Conservation (phyloP, 176 grass and related monocot genomes). For the Phoenix roebelenii region DNA sequence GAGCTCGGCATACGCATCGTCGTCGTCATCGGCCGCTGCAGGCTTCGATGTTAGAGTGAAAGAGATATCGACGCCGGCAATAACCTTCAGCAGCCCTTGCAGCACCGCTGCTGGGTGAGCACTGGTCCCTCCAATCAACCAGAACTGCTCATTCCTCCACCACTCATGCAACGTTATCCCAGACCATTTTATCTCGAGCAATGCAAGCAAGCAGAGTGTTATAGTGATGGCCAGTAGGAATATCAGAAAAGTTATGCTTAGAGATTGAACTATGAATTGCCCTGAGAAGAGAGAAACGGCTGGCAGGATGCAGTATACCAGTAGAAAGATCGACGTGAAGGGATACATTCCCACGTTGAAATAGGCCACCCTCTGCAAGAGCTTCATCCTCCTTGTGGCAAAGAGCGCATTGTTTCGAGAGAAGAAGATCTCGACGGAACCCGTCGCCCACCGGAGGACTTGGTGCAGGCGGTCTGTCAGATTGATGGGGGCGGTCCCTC, state of each 20-base stretch:
- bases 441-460: conserved; percentile 93
- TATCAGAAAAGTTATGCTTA: conserved; percentile 57
- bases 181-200: conserved; percentile 94
- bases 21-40: conserved; percentile 20
- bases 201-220: conserved; percentile 68
- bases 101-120: conserved; percentile 81
- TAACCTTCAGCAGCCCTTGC: conserved; percentile 84
- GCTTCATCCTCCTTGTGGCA: conserved; percentile 74
- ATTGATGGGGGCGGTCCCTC: conserved; percentile 90
- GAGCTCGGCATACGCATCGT: conserved; percentile 59
- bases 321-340: conserved; percentile 78
- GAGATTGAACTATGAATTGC: conserved; percentile 76
- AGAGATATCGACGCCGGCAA: conserved; percentile 87
- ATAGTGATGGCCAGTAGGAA: conserved; percentile 66
- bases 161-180: conserved; percentile 92
- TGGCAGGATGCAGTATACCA: conserved; percentile 83
- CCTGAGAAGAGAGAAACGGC: conserved; percentile 84
- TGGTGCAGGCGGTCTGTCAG: conserved; percentile 81
- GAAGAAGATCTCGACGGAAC: conserved; percentile 99
- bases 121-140: conserved; percentile 85
- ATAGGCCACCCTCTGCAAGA: conserved; percentile 74
- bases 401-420: conserved; percentile 85
- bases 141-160: conserved; percentile 99
- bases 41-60: conserved; percentile 83
- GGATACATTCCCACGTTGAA: conserved; percentile 95